These are phyloP conservation scores for Phytophthora sansomeana DNA, from an alignment of 352 stramenopile species.

Conservation along the genomic window DNA sequence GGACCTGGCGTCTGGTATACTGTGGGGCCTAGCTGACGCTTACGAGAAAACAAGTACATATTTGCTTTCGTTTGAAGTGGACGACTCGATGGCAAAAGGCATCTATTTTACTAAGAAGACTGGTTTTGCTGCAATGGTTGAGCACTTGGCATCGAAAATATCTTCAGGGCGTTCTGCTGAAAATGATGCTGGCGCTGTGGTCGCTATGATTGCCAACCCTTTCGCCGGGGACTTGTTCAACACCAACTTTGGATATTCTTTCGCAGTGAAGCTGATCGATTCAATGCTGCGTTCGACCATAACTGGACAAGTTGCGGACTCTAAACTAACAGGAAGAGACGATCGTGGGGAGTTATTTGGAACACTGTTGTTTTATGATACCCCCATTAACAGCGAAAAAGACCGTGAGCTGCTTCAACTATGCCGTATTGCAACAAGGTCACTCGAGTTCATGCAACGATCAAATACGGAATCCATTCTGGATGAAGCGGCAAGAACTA, in stretches of 20 bases:
- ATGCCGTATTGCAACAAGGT: constrained; percentile 13
- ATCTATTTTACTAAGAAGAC: constrained; percentile 18
- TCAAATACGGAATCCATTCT: constrained; percentile 18
- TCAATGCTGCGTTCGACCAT: constrained; percentile 12
- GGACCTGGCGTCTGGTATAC: constrained; percentile 27
- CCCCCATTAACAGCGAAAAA: constrained; percentile 3
- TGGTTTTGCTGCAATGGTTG: constrained; percentile 28
- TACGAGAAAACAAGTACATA: constrained; percentile 27
- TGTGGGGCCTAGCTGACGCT: constrained; percentile 32
- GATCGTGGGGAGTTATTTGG: constrained; percentile 10
- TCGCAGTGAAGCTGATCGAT: constrained; percentile 27
- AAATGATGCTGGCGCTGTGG: constrained; percentile 19
- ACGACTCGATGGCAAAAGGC: constrained; percentile 14
- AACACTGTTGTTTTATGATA: constrained; percentile 20
- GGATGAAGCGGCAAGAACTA: constrained; percentile 31
- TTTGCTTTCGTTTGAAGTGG: constrained; percentile 32
- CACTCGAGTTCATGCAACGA: constrained; percentile 19
- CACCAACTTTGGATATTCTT: constrained; percentile 28
- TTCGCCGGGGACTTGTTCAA: constrained; percentile 13
- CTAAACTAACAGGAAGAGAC: background rate
- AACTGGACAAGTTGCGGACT: background rate
- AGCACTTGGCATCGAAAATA: constrained; percentile 21
- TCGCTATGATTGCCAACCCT: constrained; percentile 22
- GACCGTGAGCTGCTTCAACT: constrained; percentile 29
- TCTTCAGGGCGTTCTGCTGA: constrained; percentile 18